Conservation (phyloP, 345 rosid species). For the Gossypioides kirkii region DNA sequence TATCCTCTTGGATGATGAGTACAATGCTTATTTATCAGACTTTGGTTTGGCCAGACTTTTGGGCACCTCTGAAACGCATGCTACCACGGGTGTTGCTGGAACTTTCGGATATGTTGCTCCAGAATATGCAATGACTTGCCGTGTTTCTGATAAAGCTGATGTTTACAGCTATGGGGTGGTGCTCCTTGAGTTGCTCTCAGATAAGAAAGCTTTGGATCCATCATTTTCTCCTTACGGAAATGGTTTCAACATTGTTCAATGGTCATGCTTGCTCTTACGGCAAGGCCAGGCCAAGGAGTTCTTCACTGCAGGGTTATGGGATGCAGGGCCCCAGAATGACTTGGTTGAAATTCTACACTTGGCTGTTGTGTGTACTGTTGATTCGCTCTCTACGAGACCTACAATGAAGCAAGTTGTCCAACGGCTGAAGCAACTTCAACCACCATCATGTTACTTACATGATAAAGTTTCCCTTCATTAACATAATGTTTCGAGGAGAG, state of each 20-base stretch:
- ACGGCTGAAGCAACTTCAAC: conserved; percentile 47
- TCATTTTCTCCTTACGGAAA: conserved; percentile 87
- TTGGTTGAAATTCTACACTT: conserved; percentile 60
- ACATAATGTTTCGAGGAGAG: conserved; percentile 22
- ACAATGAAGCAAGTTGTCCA: conserved; percentile 58
- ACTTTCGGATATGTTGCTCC: conserved; percentile 95
- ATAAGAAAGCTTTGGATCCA: conserved; percentile 84
- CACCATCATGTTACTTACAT: conserved; percentile 37
- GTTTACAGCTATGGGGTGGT: conserved; percentile 96
- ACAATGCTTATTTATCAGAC: conserved; percentile 80
- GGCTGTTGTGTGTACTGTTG: conserved; percentile 57
- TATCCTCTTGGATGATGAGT: conserved; percentile 68
- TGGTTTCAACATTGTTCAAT: conserved; percentile 88
- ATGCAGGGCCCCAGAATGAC: conserved; percentile 54
- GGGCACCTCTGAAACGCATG: conserved; percentile 90
- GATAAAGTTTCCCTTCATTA: conserved; percentile 13
- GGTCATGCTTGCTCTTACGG: conserved; percentile 82
- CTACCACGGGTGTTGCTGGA: conserved; percentile 96
- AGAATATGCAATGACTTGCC: conserved; percentile 95
- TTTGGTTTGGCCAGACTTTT: conserved; percentile 85
- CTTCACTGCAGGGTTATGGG: conserved; percentile 59
- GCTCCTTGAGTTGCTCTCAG: conserved; percentile 79
- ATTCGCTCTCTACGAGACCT: conserved; percentile 59
- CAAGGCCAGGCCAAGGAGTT: conserved; percentile 80
- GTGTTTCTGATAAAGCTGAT: conserved; percentile 95